Evolutionary conservation across 2,329 filamentous ascomycete genomes (phyloP).

Genomic region (Botrytis tulipae): DNA sequence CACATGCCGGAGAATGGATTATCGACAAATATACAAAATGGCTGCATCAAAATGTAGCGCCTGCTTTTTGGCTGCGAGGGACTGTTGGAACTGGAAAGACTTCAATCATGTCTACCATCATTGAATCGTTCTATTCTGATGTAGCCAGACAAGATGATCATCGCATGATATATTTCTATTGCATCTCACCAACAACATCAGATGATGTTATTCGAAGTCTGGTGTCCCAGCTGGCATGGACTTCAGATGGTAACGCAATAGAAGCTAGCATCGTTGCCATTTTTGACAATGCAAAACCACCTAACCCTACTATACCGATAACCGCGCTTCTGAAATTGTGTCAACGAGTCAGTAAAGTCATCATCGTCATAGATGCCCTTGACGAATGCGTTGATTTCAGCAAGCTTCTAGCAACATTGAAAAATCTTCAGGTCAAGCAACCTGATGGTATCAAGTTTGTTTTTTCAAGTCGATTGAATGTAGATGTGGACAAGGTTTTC

Average conservation of each 20-base stretch:
- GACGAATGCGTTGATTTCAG: background rate
- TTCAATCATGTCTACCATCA: background rate
- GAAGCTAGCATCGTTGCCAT: background rate
- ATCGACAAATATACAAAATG: background rate
- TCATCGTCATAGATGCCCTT: background rate
- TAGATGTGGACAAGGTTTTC: background rate
- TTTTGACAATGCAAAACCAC: background rate
- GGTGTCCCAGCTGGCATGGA: conserved; percentile 11
- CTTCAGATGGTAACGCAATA: background rate
- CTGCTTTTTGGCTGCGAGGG: background rate
- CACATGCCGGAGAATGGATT: background rate
- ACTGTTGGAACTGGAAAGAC: conserved; percentile 4
- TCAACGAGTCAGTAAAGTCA: background rate
- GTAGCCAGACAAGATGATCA: background rate
- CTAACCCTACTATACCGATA: background rate
- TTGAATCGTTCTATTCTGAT: conserved; percentile 7
- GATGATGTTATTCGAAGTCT: background rate
- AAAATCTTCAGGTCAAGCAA: background rate
- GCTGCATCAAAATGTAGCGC: background rate
- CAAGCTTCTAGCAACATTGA: background rate
- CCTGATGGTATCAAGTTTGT: background rate
- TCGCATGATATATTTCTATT: conserved; percentile 2
- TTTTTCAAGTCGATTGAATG: background rate
- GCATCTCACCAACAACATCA: conserved; percentile 12
- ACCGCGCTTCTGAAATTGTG: background rate